Evolutionary conservation across 805 yeast species (phyloP).

Genomic region (Tetrapisispora nanseiensis): DNA sequence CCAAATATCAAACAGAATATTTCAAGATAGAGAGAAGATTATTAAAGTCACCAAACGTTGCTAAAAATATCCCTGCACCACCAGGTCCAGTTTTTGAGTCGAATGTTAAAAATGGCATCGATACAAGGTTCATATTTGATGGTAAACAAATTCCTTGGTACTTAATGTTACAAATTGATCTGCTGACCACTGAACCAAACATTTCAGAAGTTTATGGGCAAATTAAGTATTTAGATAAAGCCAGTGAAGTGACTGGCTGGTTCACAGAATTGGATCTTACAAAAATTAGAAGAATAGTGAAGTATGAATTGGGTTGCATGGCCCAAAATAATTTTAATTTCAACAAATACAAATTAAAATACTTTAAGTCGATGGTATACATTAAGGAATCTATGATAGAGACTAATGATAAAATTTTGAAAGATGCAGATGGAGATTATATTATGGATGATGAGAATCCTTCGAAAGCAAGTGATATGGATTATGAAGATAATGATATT

Average conservation of each 20-base stretch:
- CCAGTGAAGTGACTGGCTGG: slow-evolving; percentile 57
- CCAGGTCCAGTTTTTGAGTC: slow-evolving; percentile 28
- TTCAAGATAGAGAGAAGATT: slow-evolving; percentile 38
- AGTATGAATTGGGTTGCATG: slow-evolving; percentile 59
- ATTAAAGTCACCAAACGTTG: slow-evolving; percentile 17
- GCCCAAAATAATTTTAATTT: slow-evolving; percentile 40
- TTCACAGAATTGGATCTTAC: slow-evolving; percentile 49
- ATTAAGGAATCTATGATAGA: slow-evolving; percentile 31
- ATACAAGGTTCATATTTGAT: slow-evolving; percentile 51
- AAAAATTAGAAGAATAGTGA: slow-evolving; percentile 56
- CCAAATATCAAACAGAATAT: slow-evolving; percentile 74
- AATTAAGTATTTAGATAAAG: slow-evolving; percentile 44
- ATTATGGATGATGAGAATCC: slow-evolving; percentile 4
- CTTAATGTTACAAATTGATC: slow-evolving; percentile 70
- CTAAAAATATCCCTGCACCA: slow-evolving; percentile 25
- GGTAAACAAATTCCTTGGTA: slow-evolving; percentile 63
- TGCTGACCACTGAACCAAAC: slow-evolving; percentile 56
- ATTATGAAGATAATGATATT: slow-evolving; percentile 20
- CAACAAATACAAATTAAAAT: slow-evolving; percentile 32
- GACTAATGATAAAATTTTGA: slow-evolving; percentile 16
- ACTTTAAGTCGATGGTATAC: slow-evolving; percentile 35
- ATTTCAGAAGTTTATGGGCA: slow-evolving; percentile 36
- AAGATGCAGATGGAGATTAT: slow-evolving; percentile 5
- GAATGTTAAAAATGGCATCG: slow-evolving; percentile 29
- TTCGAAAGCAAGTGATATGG: slow-evolving; percentile 14